Base-by-base conservation (phyloP, 1,284 basidiomycete species). In the Mycosarcoma maydis region DNA sequence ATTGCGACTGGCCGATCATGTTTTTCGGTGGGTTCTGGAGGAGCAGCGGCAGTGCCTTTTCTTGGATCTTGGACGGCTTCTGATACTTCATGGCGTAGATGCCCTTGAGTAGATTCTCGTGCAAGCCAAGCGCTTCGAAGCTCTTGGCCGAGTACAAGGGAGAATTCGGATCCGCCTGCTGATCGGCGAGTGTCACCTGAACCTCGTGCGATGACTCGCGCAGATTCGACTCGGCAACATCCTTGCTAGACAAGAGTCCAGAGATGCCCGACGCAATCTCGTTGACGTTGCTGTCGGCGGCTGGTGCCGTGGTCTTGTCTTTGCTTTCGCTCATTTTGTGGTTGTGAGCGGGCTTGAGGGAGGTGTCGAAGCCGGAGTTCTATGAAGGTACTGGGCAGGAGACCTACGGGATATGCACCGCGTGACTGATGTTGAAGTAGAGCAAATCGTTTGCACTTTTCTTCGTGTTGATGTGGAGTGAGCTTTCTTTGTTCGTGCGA, bases 1-100 rank as follows among this genome's bases (percentile, higher is more conserved):
- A 98, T 82, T 99, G 96, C 44, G 94, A 97, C 84, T 99, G 96
- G 10, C 94, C 96, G 82, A 98, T 98, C 90, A 98, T 95, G 84
- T 98, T 98, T 56, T 90, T 90, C 7, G 94, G 91, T 17, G 95
- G 96, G 82, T 96, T 91, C 58, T 88, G 84, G 14, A 99, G 87
- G 24, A 98, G 87, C 33, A 99, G 86, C 3, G 96, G 96, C 24
- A 98, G 85, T 20, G 96, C 96, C 65, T 92, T 90, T 85, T 98
- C 96, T 85, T 99, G 96, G 71, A 99, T 98, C 85, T 98, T 98
- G 52, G 94, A 97, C 4, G 96, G 96, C 83, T 95, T 96, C 51
- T 92, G 91, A 84, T 98, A 99, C 36, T 92, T 92, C 88, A 96
- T 91, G 42, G 90, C 90, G 83, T 94, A 97, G 49, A 98, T 88